phyloP scores from a whole-genome alignment of 2,329 filamentous ascomycete genomes.

The Botrytis pseudocinerea region DNA sequence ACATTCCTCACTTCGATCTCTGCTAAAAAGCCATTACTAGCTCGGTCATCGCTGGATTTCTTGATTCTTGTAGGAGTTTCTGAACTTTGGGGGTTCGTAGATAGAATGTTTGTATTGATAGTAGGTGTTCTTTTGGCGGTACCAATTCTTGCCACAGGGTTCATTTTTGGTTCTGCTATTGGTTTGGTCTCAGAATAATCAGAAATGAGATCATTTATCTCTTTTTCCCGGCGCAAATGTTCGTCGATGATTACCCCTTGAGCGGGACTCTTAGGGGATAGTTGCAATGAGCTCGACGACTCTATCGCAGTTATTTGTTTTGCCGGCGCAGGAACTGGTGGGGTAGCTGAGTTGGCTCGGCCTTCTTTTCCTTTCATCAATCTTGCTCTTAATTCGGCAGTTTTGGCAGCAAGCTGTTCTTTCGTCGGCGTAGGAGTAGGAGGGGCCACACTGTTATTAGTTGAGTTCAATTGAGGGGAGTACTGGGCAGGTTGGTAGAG shows the following conservation, averaged over 20 bases:
- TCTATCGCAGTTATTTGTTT: constrained; percentile 24
- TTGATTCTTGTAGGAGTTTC: constrained; percentile 31
- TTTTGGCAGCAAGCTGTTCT: constrained; percentile 37
- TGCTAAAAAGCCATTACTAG: constrained; percentile 21
- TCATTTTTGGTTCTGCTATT: constrained; percentile 27
- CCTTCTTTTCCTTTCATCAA: constrained; percentile 35
- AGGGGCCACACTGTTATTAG: constrained; percentile 24
- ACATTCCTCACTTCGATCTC: constrained; percentile 27
- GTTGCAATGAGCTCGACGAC: constrained; percentile 27
- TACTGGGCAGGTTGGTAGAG: constrained; percentile 28
- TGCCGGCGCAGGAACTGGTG: constrained; percentile 27
- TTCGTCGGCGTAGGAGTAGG: constrained; percentile 27
- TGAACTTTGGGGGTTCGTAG: constrained; percentile 31
- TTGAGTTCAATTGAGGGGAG: constrained; percentile 30
- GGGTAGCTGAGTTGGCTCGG: constrained; percentile 33
- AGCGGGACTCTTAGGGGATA: constrained; percentile 29
- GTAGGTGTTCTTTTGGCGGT: background rate
- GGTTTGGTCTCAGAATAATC: constrained; percentile 34
- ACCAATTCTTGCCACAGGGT: constrained; percentile 24
- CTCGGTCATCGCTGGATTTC: constrained; percentile 27
- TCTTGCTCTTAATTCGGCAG: constrained; percentile 40
- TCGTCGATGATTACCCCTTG: constrained; percentile 2
- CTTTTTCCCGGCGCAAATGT: constrained; percentile 31
- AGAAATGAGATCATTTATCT: constrained; percentile 37
- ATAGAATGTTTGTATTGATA: constrained; percentile 15